phyloP scores from a whole-genome alignment of 345 rosid genomes.

The Murraya koenigii region DNA sequence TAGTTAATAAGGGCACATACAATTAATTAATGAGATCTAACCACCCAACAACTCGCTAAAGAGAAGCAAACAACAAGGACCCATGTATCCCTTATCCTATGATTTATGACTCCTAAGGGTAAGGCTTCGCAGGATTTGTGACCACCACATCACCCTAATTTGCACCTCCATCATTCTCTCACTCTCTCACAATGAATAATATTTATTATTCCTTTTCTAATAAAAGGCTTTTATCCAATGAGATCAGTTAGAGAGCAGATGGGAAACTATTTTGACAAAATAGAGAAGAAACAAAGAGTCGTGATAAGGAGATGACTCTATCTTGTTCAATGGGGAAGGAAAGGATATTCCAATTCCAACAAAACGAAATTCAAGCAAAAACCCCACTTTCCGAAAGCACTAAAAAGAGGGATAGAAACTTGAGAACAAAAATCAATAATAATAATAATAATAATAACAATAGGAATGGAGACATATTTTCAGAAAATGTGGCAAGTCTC shows the following conservation, averaged over 20 bases:
- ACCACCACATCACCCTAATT: not conserved
- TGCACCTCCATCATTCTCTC: not conserved
- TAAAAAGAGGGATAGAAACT: not conserved
- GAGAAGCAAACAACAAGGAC: not conserved
- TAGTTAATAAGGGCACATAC: not conserved
- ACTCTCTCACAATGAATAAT: not conserved
- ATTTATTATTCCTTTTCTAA: too few species aligned
- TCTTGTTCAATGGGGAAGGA: slow-evolving; percentile 18
- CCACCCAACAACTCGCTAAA: not conserved
- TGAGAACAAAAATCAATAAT: not conserved
- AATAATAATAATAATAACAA: not conserved
- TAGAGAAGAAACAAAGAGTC: too few species aligned
- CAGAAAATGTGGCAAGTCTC: not conserved
- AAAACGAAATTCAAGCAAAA: not conserved
- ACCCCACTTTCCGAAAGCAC: slow-evolving; percentile 34
- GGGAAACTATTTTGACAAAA: not conserved
- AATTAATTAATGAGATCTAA: not conserved
- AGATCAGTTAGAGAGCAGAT: not conserved
- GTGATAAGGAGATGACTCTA: not conserved
- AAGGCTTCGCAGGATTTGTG: not conserved
- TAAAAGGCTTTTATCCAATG: not conserved
- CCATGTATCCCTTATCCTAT: not conserved
- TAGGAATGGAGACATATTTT: not conserved
- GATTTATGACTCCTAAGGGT: not conserved
- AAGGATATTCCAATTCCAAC: slow-evolving; percentile 36